Base-by-base conservation (phyloP, 805 yeast species). In the Nakazawaea molendinolei region DNA sequence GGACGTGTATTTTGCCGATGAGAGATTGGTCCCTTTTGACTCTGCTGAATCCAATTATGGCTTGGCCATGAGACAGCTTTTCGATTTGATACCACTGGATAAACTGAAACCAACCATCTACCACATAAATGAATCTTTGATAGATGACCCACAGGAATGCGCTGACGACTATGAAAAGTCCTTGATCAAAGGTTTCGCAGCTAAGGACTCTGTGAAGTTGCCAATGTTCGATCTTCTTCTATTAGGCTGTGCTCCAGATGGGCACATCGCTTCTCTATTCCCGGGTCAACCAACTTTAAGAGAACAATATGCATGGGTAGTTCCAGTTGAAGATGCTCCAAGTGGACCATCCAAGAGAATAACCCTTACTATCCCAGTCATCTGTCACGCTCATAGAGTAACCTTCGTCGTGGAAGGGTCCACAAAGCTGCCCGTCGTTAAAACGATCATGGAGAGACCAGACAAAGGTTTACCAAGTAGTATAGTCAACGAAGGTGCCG, bases 161-260 rank as follows among this genome's bases (percentile, higher is more conserved):
- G 97, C 98, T 5, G 97, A 92, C 56, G 73, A 67, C 45, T 92
- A 92, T 60, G 98, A 92, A 54, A 85, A 86, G 60, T 67, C 77
- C 15, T 67, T 92, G 38, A 84, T 92, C 40, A 76, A 74, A 52
- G 92, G 90, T 36, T 92, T 92, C 64, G 98, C 98, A 8, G 87
- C 85, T 36, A 90, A 94, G 56, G 97, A 92, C 59, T 81, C 95
- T 13, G 98, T 92, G 39, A 87, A 89, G 61, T 70, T 90, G 43
- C 98, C 98, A 41, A 79, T 86, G 76, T 90, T 92, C 62, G 97
- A 92, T 58, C 63, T 92, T 36, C 73, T 92, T 44, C 65, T 92
- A 46, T 68, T 92, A 41, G 98, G 98, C 18, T 90, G 97, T 67
- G 98, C 98, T 1, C 97, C 97, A 3, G 98, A 90, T 58, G 98